These are phyloP conservation scores for Teratosphaeria epicoccoides DNA, from an alignment of 2,329 filamentous ascomycete species.

Conservation along the genomic window DNA sequence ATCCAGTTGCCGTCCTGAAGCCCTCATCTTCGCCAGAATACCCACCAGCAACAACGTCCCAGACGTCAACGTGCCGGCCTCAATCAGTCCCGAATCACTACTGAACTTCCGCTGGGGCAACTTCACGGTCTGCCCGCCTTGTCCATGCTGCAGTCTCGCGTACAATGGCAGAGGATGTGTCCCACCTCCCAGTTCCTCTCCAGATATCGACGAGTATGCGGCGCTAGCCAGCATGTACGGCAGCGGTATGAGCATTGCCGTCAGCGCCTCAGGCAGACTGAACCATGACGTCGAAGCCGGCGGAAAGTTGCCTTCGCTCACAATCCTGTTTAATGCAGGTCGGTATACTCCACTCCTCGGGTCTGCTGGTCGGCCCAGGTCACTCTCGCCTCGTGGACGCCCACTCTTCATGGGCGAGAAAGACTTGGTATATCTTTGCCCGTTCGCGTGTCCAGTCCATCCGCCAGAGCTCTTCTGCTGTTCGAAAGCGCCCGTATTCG, in stretches of 20 bases:
- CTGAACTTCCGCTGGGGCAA: conserved; percentile 10
- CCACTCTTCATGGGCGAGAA: conserved; percentile 24
- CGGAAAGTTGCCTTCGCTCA: conserved; percentile 3
- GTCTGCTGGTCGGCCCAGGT: conserved; percentile 30
- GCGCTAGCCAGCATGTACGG: conserved; percentile 39
- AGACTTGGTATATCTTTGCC: conserved; percentile 11
- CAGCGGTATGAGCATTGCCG: conserved; percentile 40
- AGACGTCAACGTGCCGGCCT: conserved; percentile 37
- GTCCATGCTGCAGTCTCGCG: conserved; percentile 19
- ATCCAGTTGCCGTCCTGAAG: conserved; percentile 20
- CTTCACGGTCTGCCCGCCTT: conserved; percentile 5
- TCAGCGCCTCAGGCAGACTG: conserved; percentile 37
- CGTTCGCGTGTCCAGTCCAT: conserved; percentile 17
- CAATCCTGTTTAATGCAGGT: conserved; percentile 8
- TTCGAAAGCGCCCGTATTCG: conserved; percentile 13
- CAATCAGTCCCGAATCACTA: conserved; percentile 25
- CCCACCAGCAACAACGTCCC: conserved; percentile 37
- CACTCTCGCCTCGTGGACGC: conserved; percentile 35
- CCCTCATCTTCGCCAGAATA: conserved; percentile 26
- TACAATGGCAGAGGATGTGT: conserved; percentile 22
- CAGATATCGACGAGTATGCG: conserved; percentile 29
- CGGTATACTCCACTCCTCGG: conserved; percentile 8
- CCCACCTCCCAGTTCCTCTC: conserved; percentile 12
- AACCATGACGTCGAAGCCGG: conserved; percentile 18
- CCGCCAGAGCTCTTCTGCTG: conserved; percentile 16